These are phyloP conservation scores for Hemisphaericaspora subhashii DNA, from an alignment of 1,139 yeast genomes.

Conservation along the genomic window DNA sequence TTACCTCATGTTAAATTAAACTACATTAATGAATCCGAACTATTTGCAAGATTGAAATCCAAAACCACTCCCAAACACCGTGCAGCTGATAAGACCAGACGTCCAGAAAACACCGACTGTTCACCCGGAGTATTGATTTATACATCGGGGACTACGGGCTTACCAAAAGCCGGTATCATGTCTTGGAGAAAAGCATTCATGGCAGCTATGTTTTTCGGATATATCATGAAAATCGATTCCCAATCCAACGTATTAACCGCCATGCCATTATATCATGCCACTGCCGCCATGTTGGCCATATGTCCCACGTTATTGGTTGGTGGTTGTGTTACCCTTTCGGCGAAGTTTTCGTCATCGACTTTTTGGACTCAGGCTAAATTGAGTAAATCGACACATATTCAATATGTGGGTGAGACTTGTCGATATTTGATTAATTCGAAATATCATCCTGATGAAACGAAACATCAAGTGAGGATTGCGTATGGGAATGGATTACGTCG, in stretches of 20 bases:
- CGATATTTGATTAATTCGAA: conserved; percentile 77
- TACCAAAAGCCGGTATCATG: conserved; percentile 93
- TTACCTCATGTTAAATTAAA: conserved; percentile 46
- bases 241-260: conserved; percentile 75
- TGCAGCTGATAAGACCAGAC: conserved; percentile 56
- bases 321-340: conserved; percentile 77
- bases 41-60: conserved; percentile 43
- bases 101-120: conserved; percentile 55
- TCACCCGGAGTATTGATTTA: conserved; percentile 75
- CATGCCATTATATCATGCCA: conserved; percentile 95
- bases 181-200: conserved; percentile 82
- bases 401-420: conserved; percentile 95
- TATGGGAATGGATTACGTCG: conserved; percentile 91
- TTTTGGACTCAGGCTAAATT: conserved; percentile 90
- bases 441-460: conserved; percentile 62
- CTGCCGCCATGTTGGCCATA: conserved; percentile 86
- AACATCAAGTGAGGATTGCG: conserved; percentile 69
- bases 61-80: conserved; percentile 52
- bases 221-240: conserved; percentile 59
- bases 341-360: conserved; percentile 78
- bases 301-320: conserved; percentile 65
- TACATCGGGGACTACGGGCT: conserved; percentile 94
- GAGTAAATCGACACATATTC: conserved; percentile 74
- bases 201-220: conserved; percentile 72
- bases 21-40: conserved; percentile 55